These are phyloP conservation scores for Rhodomyrtus tomentosa DNA, from an alignment of 345 rosid genomes.

Conservation along the genomic window DNA sequence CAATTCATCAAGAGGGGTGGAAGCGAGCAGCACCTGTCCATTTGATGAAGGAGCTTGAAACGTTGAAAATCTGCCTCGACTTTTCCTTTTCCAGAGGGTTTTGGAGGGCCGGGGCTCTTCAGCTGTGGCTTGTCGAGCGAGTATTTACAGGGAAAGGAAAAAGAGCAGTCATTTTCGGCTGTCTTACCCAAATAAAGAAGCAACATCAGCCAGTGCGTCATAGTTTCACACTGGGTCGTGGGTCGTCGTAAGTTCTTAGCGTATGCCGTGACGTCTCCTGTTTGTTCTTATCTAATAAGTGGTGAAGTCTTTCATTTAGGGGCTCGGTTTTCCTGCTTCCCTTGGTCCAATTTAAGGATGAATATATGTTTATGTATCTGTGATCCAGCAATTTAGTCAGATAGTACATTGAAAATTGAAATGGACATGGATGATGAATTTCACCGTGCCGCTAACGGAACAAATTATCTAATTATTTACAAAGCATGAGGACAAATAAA, in stretches of 20 bases:
- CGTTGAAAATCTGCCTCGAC: background rate
- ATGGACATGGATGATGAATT: background rate
- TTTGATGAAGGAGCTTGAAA: background rate
- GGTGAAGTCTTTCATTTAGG: background rate
- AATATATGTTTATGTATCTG: background rate
- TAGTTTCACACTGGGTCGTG: background rate
- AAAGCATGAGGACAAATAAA: fast-evolving
- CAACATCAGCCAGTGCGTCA: background rate
- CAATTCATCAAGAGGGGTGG: background rate
- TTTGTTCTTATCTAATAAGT: background rate
- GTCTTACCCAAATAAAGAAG: background rate
- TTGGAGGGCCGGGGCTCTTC: background rate
- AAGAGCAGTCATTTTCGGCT: background rate
- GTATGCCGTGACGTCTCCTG: background rate
- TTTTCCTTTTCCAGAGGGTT: background rate
- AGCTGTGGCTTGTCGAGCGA: background rate
- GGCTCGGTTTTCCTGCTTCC: background rate
- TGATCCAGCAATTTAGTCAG: background rate
- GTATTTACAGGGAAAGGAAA: background rate
- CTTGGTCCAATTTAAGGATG: background rate
- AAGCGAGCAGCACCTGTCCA: background rate
- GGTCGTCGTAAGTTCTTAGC: background rate
- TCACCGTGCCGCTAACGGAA: background rate
- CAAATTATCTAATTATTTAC: background rate
- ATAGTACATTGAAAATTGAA: background rate